Evolutionary conservation across 805 yeast species (phyloP), one percentile per base, ranked within the genome.

Genomic region (Saccharomycopsis fibuligera): DNA sequence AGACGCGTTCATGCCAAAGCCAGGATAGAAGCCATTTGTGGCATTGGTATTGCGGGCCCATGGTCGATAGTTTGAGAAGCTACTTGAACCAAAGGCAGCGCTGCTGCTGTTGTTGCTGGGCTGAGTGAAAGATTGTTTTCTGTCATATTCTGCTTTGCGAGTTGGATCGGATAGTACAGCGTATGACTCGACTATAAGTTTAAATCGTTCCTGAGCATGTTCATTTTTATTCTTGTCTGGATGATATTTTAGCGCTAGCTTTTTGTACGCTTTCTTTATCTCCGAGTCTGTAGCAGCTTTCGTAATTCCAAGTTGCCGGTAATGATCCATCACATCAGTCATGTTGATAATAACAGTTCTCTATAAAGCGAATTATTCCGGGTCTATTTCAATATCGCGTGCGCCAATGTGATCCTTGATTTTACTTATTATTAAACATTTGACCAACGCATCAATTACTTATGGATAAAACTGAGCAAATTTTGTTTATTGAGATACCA

Each of bases 211-310:
- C 27, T 46, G 47, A 14, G 59, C 67, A 27, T 59, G 57, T 10
- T 48, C 49, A n/a, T 62, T 63, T 33, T 76, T 77, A 35, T 86
- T 83, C 68, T 87, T 86, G 61, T 86, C 96, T 0, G 96, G 96
- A 62, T 86, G 96, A 59, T 76, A 76, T 54, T 68, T 70, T 51
- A 86, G 72, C 3, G 95, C 95, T 56, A 79, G 73, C 58, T 77
- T 79, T 58, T 89, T 72, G 66, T 84, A 87, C 1, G 95, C 89
- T 62, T 84, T 86, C 62, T 85, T 85, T 60, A 87, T 78, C 41
- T 53, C 56, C 10, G 37, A 14, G 3, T 41, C 50, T 3, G 77
- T 63, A 2, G 77, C 73, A 0, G 61, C 57, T 5, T 51, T 56
- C 0, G 49, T 47, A 1, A 82, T 70, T 2, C 66, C 74, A 9